phyloP scores from a whole-genome alignment of 805 yeast species.

The Saturnispora sanitii region DNA sequence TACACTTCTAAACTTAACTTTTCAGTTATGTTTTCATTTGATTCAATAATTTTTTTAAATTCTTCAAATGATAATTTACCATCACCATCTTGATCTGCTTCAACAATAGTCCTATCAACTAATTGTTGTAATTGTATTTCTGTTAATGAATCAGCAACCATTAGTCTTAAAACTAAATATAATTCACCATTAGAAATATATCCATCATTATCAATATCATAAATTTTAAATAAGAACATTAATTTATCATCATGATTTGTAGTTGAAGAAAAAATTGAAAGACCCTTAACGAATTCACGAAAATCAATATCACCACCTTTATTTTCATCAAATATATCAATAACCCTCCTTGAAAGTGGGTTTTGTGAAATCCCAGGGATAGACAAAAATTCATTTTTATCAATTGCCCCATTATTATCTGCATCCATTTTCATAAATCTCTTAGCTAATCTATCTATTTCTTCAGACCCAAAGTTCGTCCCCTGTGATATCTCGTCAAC shows the following conservation, averaged over 20 bases:
- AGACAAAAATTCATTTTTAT: constrained; percentile 77
- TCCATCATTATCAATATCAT: constrained; percentile 94
- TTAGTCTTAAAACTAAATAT: constrained; percentile 83
- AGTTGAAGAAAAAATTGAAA: constrained; percentile 76
- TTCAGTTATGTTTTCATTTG: constrained; percentile 30
- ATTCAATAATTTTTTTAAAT: constrained; percentile 58
- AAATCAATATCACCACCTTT: constrained; percentile 91
- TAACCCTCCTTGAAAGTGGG: constrained; percentile 80
- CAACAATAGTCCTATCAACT: constrained; percentile 94
- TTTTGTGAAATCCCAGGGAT: constrained; percentile 89
- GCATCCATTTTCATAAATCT: constrained; percentile 92
- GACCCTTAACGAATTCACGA: constrained; percentile 69
- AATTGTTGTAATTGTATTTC: constrained; percentile 88
- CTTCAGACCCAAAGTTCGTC: constrained; percentile 81
- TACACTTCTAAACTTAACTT: constrained; percentile 25
- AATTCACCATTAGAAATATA: constrained; percentile 91
- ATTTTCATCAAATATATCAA: constrained; percentile 91
- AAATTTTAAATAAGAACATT: constrained; percentile 82
- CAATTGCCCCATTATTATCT: constrained; percentile 88
- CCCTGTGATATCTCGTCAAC: constrained; percentile 70
- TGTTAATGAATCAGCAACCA: constrained; percentile 89
- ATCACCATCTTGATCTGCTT: constrained; percentile 82
- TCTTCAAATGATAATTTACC: constrained; percentile 81
- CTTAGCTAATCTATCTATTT: constrained; percentile 81
- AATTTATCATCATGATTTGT: constrained; percentile 75